These are phyloP conservation scores for Trifolium fragiferum DNA, from an alignment of 306 rosid species.

Conservation along the genomic window DNA sequence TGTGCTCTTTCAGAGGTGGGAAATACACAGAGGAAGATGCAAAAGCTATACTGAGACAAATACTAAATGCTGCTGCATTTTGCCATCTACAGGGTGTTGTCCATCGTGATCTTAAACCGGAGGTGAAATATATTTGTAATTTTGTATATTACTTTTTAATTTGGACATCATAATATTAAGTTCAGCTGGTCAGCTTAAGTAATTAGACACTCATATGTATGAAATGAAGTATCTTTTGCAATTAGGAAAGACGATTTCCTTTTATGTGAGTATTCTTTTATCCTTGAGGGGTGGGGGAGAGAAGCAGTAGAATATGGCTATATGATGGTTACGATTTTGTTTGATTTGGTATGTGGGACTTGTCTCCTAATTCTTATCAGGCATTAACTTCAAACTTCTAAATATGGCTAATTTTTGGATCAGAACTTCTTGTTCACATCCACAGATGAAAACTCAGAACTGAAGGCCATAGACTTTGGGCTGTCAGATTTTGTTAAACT, in stretches of 20 bases:
- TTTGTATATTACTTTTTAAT: not conserved
- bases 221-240: conserved; percentile 1
- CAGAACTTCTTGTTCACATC: conserved; percentile 85
- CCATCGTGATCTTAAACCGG: conserved; percentile 96
- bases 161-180: not conserved
- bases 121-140: conserved; percentile 55
- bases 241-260: conserved; percentile 6
- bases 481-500: conserved; percentile 93
- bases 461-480: conserved; percentile 98
- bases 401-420: conserved; percentile 47
- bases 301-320: not conserved
- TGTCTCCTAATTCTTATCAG: conserved; percentile 19
- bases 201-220: conserved; percentile 16
- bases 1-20: conserved; percentile 77
- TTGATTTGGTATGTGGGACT: conserved; percentile 20
- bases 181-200: not conserved
- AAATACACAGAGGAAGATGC: conserved; percentile 95
- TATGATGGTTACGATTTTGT: conserved; percentile 31
- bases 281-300: not conserved
- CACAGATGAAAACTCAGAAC: conserved; percentile 79
- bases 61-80: conserved; percentile 83
- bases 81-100: conserved; percentile 98
- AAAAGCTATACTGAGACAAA: conserved; percentile 72
- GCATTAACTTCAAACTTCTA: conserved; percentile 35
- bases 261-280: conserved; percentile 13